Percentiles rank a stretch among this genome's conserved stretches.
These are phyloP conservation scores for Dothiorella sarmentorum DNA, from an alignment of 2,329 filamentous ascomycete genomes.

Conservation along the genomic window DNA sequence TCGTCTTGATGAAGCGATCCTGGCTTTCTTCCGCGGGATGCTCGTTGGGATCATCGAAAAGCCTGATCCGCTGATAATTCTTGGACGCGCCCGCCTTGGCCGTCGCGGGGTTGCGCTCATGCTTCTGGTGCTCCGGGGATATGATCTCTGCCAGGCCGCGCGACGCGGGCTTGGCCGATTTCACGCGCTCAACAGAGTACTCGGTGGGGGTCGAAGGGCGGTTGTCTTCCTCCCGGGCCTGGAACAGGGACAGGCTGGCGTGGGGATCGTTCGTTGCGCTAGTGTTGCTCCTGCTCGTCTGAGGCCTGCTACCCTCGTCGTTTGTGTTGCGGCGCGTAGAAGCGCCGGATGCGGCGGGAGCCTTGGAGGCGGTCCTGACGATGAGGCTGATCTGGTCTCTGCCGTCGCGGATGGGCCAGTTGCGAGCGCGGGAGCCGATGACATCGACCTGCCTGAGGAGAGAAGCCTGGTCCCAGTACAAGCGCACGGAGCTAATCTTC, in stretches of 20 bases:
- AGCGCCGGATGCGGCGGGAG: conserved; percentile 45
- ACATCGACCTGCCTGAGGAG: conserved; percentile 91
- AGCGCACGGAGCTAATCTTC: conserved; percentile 82
- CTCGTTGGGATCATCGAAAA: conserved; percentile 55
- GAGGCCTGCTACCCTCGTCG: conserved; percentile 39
- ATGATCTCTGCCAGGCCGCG: conserved; percentile 70
- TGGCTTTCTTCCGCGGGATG: conserved; percentile 38
- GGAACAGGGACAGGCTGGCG: conserved; percentile 72
- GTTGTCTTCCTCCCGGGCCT: conserved; percentile 61
- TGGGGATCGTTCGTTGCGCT: conserved; percentile 48
- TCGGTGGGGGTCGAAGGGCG: conserved; percentile 3
- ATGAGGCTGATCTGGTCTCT: conserved; percentile 80
- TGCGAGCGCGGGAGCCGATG: conserved; percentile 83
- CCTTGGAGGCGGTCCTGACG: conserved; percentile 38
- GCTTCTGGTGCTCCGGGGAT: conserved; percentile 45
- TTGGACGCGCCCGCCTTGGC: conserved; percentile 50
- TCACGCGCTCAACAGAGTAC: conserved; percentile 44
- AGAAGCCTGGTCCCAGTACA: conserved; percentile 93
- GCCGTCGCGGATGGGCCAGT: conserved; percentile 91
- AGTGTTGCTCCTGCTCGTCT: conserved; percentile 33
- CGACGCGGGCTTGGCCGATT: conserved; percentile 67
- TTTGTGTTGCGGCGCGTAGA: conserved; percentile 34
- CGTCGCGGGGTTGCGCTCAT: conserved; percentile 28
- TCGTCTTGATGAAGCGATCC: conserved; percentile 56
- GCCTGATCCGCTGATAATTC: conserved; percentile 51